Evolutionary conservation across 352 stramenopile species (phyloP).

Genomic region (Globisporangium yorkense): DNA sequence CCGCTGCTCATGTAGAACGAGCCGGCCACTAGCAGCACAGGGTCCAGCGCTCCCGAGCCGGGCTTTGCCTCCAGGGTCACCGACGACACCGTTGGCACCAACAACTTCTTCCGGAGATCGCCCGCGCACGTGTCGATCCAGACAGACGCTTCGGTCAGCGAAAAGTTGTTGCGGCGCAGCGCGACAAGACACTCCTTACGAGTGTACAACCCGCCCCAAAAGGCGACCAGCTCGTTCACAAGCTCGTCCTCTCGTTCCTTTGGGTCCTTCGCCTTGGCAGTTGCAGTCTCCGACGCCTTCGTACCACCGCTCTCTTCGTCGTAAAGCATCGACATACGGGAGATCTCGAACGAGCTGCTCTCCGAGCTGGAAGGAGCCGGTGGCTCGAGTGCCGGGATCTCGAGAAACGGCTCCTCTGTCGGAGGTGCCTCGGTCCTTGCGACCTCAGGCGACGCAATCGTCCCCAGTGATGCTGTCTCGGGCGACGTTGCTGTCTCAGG

Average conservation of each 20-base stretch:
- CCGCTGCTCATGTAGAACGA: slow-evolving; percentile 59
- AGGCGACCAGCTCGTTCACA: slow-evolving; percentile 34
- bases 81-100: slow-evolving; percentile 32
- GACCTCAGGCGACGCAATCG: too few species aligned
- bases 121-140: slow-evolving; percentile 43
- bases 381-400: not conserved
- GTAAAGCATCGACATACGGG: slow-evolving; percentile 27
- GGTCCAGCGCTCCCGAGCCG: slow-evolving; percentile 41
- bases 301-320: slow-evolving; percentile 13
- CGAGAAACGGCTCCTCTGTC: not conserved
- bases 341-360: slow-evolving; percentile 26
- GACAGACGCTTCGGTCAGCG: slow-evolving; percentile 29
- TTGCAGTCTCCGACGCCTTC: not conserved
- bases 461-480: too few species aligned
- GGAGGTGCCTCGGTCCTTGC: not conserved
- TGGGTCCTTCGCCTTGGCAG: not conserved
- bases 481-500: too few species aligned
- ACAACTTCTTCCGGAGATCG: slow-evolving; percentile 34
- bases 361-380: slow-evolving; percentile 8
- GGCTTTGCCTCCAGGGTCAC: slow-evolving; percentile 25
- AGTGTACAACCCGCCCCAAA: slow-evolving; percentile 63
- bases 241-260: slow-evolving; percentile 19
- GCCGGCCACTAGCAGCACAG: slow-evolving; percentile 64
- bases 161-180: slow-evolving; percentile 35
- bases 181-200: slow-evolving; percentile 55